phyloP scores from a whole-genome alignment of 2,329 filamentous ascomycete species.

The Cryoendolithus antarcticus region DNA sequence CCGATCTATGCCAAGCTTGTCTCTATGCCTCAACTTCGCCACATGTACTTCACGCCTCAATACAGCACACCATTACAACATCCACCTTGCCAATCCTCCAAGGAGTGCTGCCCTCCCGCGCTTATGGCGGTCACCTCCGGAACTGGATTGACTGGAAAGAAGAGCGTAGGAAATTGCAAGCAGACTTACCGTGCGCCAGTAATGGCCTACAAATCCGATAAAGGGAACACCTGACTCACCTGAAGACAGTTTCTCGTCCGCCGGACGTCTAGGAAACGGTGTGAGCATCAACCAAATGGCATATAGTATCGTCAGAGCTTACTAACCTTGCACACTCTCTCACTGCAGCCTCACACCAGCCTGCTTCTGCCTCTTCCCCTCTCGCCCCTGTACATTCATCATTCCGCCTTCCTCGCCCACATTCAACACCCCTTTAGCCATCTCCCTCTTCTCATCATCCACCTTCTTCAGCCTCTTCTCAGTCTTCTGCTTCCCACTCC shows the following conservation, averaged over 20 bases:
- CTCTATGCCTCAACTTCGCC: too few species aligned
- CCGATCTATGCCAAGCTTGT: too few species aligned
- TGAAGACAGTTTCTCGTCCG: neutral
- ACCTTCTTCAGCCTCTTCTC: conserved; percentile 97
- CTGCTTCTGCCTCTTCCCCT: conserved; percentile 48
- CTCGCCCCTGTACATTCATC: conserved; percentile 44
- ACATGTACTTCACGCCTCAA: too few species aligned
- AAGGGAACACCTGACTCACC: conserved; percentile 3
- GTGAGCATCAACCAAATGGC: conserved; percentile 2
- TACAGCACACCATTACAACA: too few species aligned
- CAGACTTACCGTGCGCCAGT: too few species aligned
- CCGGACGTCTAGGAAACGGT: conserved; percentile 1
- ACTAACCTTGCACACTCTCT: conserved; percentile 14
- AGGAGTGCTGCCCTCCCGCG: too few species aligned
- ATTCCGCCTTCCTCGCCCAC: conserved; percentile 41
- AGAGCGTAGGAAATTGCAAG: too few species aligned
- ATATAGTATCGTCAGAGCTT: conserved; percentile 21
- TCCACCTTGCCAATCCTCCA: too few species aligned
- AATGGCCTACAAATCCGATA: neutral
- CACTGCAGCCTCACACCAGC: conserved; percentile 50
- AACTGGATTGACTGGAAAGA: too few species aligned
- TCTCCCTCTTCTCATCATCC: conserved; percentile 77
- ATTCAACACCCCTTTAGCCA: conserved; percentile 33
- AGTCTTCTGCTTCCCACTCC: conserved; percentile 94
- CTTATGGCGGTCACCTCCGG: too few species aligned